Percentiles rank a stretch among this genome's conserved stretches.
These are phyloP conservation scores for Lignosus rhinocerotis DNA, from an alignment of 1,284 basidiomycete genomes.

Conservation along the genomic window DNA sequence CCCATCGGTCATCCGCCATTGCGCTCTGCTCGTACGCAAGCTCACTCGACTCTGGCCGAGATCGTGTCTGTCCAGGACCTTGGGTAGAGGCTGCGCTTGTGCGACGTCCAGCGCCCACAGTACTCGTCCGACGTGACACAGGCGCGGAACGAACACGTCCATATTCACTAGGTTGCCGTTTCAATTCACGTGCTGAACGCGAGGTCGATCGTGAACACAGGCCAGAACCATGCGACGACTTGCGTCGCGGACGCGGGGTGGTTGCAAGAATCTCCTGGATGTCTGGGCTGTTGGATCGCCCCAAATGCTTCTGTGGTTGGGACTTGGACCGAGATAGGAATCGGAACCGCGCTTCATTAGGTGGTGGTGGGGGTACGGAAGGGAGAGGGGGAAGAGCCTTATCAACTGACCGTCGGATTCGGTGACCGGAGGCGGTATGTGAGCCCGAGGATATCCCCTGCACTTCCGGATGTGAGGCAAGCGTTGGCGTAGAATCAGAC, in stretches of 20 bases:
- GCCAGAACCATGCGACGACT: slow-evolving; percentile 26
- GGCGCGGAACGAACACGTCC: slow-evolving; percentile 13
- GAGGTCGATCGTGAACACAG: slow-evolving; percentile 25
- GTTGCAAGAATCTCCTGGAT: slow-evolving; percentile 45
- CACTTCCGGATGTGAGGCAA: neutral
- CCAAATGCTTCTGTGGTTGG: slow-evolving; percentile 7
- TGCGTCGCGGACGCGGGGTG: slow-evolving; percentile 45
- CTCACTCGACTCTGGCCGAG: slow-evolving; percentile 15
- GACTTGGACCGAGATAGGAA: slow-evolving; percentile 7
- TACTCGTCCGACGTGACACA: slow-evolving; percentile 15
- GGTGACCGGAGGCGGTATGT: neutral
- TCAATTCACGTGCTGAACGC: slow-evolving; percentile 20
- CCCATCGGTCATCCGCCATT: slow-evolving; percentile 25
- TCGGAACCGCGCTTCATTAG: slow-evolving; percentile 4
- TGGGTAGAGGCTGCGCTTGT: slow-evolving; percentile 11
- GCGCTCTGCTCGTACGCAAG: slow-evolving; percentile 15
- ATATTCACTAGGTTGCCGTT: slow-evolving; percentile 22
- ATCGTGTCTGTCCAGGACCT: neutral
- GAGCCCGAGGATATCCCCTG: neutral
- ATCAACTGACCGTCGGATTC: slow-evolving; percentile 12
- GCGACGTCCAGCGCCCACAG: slow-evolving; percentile 4
- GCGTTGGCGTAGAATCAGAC: neutral
- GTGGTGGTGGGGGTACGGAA: slow-evolving; percentile 10
- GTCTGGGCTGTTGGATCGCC: slow-evolving; percentile 43
- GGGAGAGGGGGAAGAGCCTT: slow-evolving; percentile 33